phyloP scores from a whole-genome alignment of 2,329 filamentous ascomycete genomes.

The Monilinia vaccinii-corymbosi region DNA sequence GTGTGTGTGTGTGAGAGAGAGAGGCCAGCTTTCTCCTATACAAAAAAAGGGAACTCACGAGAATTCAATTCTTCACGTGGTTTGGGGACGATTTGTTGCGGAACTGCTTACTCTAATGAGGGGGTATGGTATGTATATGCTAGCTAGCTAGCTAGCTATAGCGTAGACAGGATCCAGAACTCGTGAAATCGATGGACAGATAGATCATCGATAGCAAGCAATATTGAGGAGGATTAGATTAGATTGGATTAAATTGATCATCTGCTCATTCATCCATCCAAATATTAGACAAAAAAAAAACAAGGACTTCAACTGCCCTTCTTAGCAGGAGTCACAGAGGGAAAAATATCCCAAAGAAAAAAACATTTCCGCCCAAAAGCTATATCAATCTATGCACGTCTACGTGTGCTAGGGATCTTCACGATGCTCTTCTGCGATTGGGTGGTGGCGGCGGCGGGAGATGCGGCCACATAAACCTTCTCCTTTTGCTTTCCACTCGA shows the following conservation, averaged over 20 bases:
- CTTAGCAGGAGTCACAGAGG: constrained; percentile 20
- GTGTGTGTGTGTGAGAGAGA: no score
- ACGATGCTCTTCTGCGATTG: constrained; percentile 13
- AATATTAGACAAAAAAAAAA: not conserved
- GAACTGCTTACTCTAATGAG: no score
- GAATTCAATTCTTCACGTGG: no score
- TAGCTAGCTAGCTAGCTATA: no score
- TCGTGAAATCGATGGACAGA: no score
- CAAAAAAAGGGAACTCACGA: no score
- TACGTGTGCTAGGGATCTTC: constrained; percentile 27
- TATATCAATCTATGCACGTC: constrained; percentile 21
- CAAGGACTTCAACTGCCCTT: constrained; percentile 19
- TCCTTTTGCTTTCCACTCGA: constrained; percentile 36
- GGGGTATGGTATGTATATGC: no score
- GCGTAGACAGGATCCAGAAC: no score
- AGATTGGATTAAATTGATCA: not conserved
- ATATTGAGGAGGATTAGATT: not conserved
- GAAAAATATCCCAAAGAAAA: not conserved
- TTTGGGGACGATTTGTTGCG: no score
- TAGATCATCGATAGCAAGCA: no score
- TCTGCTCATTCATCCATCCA: not conserved
- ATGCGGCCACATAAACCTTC: constrained; percentile 14
- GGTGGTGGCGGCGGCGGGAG: constrained; percentile 11
- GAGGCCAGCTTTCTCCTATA: no score
- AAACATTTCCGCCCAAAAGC: not conserved